phyloP scores from a whole-genome alignment of 129 eudicot species.

The Flaveria robusta region DNA sequence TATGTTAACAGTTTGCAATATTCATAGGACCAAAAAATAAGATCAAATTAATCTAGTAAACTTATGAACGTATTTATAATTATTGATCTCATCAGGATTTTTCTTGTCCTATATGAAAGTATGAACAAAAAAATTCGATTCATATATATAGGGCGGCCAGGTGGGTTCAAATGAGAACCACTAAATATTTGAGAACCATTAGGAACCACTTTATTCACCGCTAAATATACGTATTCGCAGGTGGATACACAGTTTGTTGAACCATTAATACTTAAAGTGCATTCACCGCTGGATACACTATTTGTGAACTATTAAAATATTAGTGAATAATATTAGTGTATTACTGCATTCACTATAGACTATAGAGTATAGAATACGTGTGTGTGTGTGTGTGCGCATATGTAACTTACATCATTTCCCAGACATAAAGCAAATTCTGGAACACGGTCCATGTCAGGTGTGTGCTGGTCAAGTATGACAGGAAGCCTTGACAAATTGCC shows the following conservation, averaged over 20 bases:
- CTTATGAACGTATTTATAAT: background rate
- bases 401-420: slow-evolving; percentile 83
- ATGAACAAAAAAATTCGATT: background rate
- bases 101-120: background rate
- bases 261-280: too few relatives aligned
- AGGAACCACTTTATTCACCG: too few relatives aligned
- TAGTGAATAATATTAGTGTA: too few relatives aligned
- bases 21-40: background rate
- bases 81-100: background rate
- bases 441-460: slow-evolving; percentile 96
- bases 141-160: too few relatives aligned
- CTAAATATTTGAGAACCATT: too few relatives aligned
- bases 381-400: background rate
- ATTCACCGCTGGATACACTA: too few relatives aligned
- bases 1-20: background rate
- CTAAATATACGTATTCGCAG: too few relatives aligned
- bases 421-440: slow-evolving; percentile 86
- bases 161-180: too few relatives aligned
- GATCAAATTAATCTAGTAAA: background rate
- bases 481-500: slow-evolving; percentile 91
- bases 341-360: too few relatives aligned
- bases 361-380: background rate
- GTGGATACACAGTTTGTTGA: too few relatives aligned
- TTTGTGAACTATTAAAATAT: too few relatives aligned
- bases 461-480: slow-evolving; percentile 88